These are phyloP conservation scores for Ceratocystis variospora DNA, from an alignment of 2,329 filamentous ascomycete species.

Conservation along the genomic window DNA sequence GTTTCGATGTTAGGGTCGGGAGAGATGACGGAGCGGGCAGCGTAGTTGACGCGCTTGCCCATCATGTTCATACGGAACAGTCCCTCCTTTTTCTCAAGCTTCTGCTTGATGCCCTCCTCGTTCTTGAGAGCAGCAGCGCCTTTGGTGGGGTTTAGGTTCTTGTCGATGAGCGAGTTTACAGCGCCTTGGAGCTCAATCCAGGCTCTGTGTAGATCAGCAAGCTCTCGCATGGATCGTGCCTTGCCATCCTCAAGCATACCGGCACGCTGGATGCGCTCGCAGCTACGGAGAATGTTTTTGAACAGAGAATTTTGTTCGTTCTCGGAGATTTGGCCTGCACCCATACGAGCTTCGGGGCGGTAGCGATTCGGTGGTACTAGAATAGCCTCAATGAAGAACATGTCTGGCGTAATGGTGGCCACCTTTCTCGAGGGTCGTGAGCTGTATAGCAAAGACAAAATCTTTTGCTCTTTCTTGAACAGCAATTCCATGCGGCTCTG, in stretches of 20 bases:
- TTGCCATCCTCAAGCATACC: conserved; percentile 6
- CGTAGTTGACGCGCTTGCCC: conserved; percentile 98
- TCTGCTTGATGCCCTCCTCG: conserved; percentile 93
- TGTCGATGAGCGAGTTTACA: conserved; percentile 87
- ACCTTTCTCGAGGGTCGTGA: conserved; percentile 50
- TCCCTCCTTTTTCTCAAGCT: conserved; percentile 96
- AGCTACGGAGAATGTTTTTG: conserved; percentile 66
- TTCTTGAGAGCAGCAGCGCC: conserved; percentile 64
- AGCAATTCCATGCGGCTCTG: conserved; percentile 62
- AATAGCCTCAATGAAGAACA: conserved; percentile 84
- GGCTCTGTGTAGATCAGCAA: conserved; percentile 64
- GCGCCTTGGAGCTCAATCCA: conserved; percentile 76
- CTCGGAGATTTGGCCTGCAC: conserved; percentile 69
- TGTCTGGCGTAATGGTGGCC: conserved; percentile 55
- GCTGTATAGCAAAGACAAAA: conserved; percentile 74
- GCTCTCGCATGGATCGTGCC: conserved; percentile 34
- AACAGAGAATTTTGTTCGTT: conserved; percentile 79
- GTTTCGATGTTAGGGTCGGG: conserved; percentile 98
- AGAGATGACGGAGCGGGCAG: conserved; percentile 92
- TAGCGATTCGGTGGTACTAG: conserved; percentile 87
- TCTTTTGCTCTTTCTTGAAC: conserved; percentile 75
- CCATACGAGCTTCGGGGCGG: conserved; percentile 72
- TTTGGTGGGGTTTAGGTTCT: conserved; percentile 69
- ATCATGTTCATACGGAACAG: conserved; percentile 99
- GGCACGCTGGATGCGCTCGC: conserved; percentile 35